Conservation (phyloP, 805 yeast species). For the Yarrowia sp. region DNA sequence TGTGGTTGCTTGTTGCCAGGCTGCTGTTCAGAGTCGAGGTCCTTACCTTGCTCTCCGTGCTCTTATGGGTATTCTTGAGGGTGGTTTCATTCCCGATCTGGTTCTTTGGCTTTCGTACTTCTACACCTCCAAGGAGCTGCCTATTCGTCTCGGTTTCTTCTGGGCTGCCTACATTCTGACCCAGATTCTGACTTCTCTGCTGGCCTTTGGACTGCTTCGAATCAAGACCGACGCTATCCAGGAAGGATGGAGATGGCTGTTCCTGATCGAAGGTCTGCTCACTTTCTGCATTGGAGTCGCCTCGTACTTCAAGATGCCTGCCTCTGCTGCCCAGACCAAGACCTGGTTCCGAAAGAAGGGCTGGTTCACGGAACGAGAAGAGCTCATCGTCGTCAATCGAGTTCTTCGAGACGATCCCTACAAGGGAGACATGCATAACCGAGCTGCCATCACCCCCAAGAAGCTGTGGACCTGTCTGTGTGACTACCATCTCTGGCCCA, state of each 20-base stretch:
- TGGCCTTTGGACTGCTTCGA: conserved; percentile 62
- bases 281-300: conserved; percentile 61
- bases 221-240: conserved; percentile 45
- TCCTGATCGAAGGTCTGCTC: conserved; percentile 66
- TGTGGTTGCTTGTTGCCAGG: conserved; percentile 61
- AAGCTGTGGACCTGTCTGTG: conserved; percentile 53
- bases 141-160: conserved; percentile 64
- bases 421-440: conserved; percentile 69
- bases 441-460: conserved; percentile 58
- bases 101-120: conserved; percentile 71
- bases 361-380: conserved; percentile 62
- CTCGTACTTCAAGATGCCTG: conserved; percentile 60
- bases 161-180: conserved; percentile 64
- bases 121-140: conserved; percentile 64
- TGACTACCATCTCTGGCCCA: conserved; percentile 65
- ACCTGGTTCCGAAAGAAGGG: conserved; percentile 60
- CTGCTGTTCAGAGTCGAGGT: conserved; percentile 52
- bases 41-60: conserved; percentile 60
- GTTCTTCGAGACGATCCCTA: conserved; percentile 68
- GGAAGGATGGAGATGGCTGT: conserved; percentile 71
- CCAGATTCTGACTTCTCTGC: conserved; percentile 55
- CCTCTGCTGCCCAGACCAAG: conserved; percentile 60
- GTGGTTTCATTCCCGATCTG: conserved; percentile 73
- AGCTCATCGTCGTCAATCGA: conserved; percentile 63
- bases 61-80: conserved; percentile 65